phyloP scores from a whole-genome alignment of 2,329 filamentous ascomycete species.

The Hypoxylon sp. region DNA sequence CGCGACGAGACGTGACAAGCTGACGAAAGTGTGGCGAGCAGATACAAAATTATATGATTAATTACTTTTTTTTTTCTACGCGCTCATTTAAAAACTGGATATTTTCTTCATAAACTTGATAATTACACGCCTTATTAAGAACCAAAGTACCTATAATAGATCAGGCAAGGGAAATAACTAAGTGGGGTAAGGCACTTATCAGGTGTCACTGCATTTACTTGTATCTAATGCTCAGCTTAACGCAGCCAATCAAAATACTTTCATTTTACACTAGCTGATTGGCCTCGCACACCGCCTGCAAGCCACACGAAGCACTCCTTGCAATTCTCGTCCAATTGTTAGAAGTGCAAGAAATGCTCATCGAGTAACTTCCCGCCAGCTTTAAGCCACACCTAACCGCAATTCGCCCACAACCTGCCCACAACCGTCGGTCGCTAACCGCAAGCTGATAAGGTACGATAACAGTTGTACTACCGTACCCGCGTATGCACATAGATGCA shows the following conservation, averaged over 20 bases:
- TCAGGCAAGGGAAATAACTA: constrained; percentile 3
- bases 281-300: constrained; percentile 6
- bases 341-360: not conserved
- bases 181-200: constrained; percentile 30
- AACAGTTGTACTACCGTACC: constrained; percentile 3
- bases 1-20: constrained; percentile 22
- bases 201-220: constrained; percentile 32
- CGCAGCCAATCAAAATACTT: constrained; percentile 10
- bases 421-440: not conserved
- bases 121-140: constrained; percentile 1
- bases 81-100: constrained; percentile 2
- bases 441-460: constrained; percentile 19
- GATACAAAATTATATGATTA: constrained; percentile 3
- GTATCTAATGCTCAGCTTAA: constrained; percentile 3
- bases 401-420: not conserved
- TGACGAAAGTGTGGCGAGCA: constrained; percentile 19
- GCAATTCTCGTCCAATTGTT: not conserved
- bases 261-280: not conserved
- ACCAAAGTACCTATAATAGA: not conserved
- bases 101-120: constrained; percentile 4
- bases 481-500: constrained; percentile 5
- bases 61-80: constrained; percentile 16
- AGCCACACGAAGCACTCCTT: constrained; percentile 9
- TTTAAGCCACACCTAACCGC: constrained; percentile 6
- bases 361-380: not conserved